phyloP scores from a whole-genome alignment of 768 basidiomycete species.

The Rhizopogon sp. region DNA sequence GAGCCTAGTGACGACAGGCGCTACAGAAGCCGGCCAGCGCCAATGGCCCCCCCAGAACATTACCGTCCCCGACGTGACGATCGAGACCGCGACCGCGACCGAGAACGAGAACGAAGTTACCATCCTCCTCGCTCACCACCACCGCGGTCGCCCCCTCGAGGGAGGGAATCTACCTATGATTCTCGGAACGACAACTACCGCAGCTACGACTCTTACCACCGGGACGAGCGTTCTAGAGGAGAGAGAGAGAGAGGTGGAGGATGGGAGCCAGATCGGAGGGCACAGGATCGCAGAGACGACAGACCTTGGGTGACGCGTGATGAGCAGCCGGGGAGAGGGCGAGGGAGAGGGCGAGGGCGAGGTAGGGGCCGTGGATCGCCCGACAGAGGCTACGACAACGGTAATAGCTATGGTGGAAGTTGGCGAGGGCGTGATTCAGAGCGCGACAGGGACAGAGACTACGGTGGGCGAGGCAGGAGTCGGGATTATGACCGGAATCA shows the following conservation, averaged over 20 bases:
- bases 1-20: slow-evolving; percentile 21
- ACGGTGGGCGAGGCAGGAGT: slow-evolving; percentile 11
- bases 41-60: slow-evolving; percentile 19
- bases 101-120: slow-evolving; percentile 14
- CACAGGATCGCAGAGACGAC: slow-evolving; percentile 2
- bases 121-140: slow-evolving; percentile 10
- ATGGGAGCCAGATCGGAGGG: slow-evolving; percentile 4
- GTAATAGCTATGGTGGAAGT: not conserved
- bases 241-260: not conserved
- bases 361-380: not conserved
- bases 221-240: not conserved
- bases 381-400: not conserved
- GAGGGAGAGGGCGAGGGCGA: not conserved
- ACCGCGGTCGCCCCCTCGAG: not conserved
- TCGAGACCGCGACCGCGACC: slow-evolving; percentile 8
- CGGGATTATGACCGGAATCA: slow-evolving; percentile 13
- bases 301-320: slow-evolving; percentile 1
- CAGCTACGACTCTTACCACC: not conserved
- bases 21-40: slow-evolving; percentile 9
- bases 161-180: not conserved
- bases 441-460: slow-evolving; percentile 19
- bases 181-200: not conserved
- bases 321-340: not conserved
- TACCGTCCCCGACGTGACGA: slow-evolving; percentile 20
- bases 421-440: slow-evolving; percentile 7